phyloP scores from a whole-genome alignment of 768 basidiomycete species.

The Symmetrospora coprosmae region DNA sequence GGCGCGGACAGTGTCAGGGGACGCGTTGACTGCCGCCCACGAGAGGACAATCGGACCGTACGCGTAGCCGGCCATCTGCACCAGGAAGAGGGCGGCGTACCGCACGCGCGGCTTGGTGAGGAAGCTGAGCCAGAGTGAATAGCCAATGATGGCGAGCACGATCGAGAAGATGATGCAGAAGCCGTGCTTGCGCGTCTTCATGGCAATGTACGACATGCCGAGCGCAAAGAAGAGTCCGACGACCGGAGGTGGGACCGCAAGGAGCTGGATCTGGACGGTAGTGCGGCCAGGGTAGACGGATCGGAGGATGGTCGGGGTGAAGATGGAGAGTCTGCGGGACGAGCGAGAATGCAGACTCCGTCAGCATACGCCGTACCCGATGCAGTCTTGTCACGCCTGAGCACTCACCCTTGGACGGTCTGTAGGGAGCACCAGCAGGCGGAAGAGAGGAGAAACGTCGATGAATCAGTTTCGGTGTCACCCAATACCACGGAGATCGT shows the following conservation, averaged over 20 bases:
- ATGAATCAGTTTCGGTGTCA: too few species aligned
- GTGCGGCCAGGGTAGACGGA: not conserved
- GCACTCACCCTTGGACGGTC: conserved; percentile 22
- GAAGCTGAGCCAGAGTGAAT: conserved; percentile 12
- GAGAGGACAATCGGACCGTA: not conserved
- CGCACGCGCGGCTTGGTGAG: conserved; percentile 19
- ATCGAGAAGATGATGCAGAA: conserved; percentile 30
- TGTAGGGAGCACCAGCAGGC: too few species aligned
- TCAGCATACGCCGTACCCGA: too few species aligned
- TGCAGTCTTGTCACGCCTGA: too few species aligned
- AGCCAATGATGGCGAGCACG: conserved; percentile 20
- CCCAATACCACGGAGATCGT: too few species aligned
- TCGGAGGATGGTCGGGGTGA: conserved; percentile 15
- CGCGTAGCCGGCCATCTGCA: conserved; percentile 20
- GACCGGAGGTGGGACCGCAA: conserved; percentile 70
- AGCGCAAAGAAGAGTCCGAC: conserved; percentile 54
- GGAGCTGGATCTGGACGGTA: conserved; percentile 35
- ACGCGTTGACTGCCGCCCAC: not conserved
- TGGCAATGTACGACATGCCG: conserved; percentile 49
- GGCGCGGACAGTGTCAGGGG: conserved; percentile 13
- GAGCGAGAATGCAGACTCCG: too few species aligned
- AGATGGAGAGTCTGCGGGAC: conserved; percentile 16
- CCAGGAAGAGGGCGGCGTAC: conserved; percentile 31
- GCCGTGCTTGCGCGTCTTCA: conserved; percentile 52
- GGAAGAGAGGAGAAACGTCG: too few species aligned